phyloP scores from a whole-genome alignment of 2,329 filamentous ascomycete species.

The Colletotrichum sojae region DNA sequence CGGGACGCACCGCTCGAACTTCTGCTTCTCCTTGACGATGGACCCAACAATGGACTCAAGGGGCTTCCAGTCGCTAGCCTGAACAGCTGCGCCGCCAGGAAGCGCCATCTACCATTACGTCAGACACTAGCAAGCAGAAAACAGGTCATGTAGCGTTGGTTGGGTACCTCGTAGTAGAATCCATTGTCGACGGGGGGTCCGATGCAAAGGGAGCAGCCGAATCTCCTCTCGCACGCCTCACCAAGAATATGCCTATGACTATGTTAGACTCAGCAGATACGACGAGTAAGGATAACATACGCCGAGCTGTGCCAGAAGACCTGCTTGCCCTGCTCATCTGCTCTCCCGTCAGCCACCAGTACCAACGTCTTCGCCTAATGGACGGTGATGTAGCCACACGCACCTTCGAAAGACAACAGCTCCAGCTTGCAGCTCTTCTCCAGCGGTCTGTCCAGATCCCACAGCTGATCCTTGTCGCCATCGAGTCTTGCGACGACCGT shows the following conservation, averaged over 20 bases:
- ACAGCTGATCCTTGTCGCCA: slow-evolving; percentile 78
- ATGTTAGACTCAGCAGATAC: neutral
- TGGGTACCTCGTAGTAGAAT: slow-evolving; percentile 86
- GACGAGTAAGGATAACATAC: neutral
- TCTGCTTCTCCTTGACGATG: slow-evolving; percentile 97
- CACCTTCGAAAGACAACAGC: slow-evolving; percentile 82
- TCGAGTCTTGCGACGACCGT: slow-evolving; percentile 90
- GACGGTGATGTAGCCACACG: neutral
- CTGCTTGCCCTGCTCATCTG: slow-evolving; percentile 80
- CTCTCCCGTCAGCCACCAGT: slow-evolving; percentile 48
- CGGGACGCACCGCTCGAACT: slow-evolving; percentile 77
- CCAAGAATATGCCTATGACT: slow-evolving; percentile 81
- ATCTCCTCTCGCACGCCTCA: slow-evolving; percentile 91
- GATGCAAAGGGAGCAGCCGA: slow-evolving; percentile 92
- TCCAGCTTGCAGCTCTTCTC: slow-evolving; percentile 90
- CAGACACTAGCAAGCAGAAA: too few species aligned
- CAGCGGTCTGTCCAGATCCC: slow-evolving; percentile 92
- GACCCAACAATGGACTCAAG: slow-evolving; percentile 84
- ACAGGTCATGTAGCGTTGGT: slow-evolving; percentile 52
- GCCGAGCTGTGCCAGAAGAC: slow-evolving; percentile 98
- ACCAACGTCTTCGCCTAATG: neutral
- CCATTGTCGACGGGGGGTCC: slow-evolving; percentile 92
- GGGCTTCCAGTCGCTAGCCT: slow-evolving; percentile 84
- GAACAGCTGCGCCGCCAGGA: slow-evolving; percentile 78
- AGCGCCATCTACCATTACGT: slow-evolving; percentile 52